These are phyloP conservation scores for Speleostelium caveatum DNA, from an alignment of 78 protist genomes.

Conservation along the genomic window DNA sequence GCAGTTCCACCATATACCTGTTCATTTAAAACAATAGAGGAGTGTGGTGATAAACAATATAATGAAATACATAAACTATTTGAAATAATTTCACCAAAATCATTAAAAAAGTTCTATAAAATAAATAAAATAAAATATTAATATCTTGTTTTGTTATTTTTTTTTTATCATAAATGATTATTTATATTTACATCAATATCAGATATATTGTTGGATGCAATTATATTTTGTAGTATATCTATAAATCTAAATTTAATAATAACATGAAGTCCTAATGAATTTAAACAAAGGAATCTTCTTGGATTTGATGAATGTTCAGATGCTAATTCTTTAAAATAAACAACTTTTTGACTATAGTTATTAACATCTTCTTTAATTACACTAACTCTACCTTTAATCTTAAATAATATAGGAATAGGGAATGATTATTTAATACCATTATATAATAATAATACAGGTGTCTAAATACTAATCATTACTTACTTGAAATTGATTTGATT, in stretches of 20 bases:
- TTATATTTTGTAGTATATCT: slow-evolving; percentile 21
- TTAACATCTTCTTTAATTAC: slow-evolving; percentile 49
- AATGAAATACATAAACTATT: slow-evolving; percentile 28
- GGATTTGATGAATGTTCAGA: slow-evolving; percentile 29
- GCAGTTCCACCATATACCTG: slow-evolving; percentile 1
- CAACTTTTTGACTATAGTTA: neutral
- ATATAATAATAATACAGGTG: neutral
- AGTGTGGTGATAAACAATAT: slow-evolving; percentile 41
- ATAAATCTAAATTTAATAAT: slow-evolving; percentile 33
- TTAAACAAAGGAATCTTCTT: slow-evolving; percentile 58
- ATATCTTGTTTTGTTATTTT: neutral
- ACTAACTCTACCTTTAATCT: slow-evolving; percentile 35
- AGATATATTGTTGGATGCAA: neutral
- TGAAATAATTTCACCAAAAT: slow-evolving; percentile 35
- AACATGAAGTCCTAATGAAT: slow-evolving; percentile 54
- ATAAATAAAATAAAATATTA: too few species aligned
- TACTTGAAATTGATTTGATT: slow-evolving; percentile 25
- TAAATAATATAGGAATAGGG: neutral
- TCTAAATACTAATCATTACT: neutral
- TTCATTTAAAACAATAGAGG: neutral
- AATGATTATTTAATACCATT: neutral
- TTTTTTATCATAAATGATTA: neutral
- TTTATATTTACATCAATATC: slow-evolving; percentile 57
- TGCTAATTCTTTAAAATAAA: slow-evolving; percentile 32
- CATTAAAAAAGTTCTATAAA: slow-evolving; percentile 32